Conservation (phyloP, 495 filamentous ascomycete genomes). For the Ascobolus immersus region DNA sequence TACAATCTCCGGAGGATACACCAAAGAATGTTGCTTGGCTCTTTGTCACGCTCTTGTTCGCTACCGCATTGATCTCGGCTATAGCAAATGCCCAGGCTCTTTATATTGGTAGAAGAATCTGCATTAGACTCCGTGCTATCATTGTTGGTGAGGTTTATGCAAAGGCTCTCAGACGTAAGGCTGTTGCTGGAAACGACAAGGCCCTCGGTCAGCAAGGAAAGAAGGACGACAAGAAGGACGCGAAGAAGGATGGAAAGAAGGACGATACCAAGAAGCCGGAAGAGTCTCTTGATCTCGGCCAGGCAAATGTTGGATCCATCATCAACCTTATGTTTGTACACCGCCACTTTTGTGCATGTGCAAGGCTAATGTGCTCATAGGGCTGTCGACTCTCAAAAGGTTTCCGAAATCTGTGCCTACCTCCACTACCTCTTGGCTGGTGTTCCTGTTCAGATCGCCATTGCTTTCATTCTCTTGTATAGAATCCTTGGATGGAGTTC, state of each 20-base stretch:
- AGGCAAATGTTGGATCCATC: slow-evolving; percentile 82
- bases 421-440: slow-evolving; percentile 59
- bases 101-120: slow-evolving; percentile 79
- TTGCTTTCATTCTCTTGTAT: slow-evolving; percentile 57
- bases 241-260: slow-evolving; percentile 19
- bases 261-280: too few species aligned
- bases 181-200: slow-evolving; percentile 46
- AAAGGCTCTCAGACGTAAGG: slow-evolving; percentile 82
- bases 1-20: slow-evolving; percentile 53
- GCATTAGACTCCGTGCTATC: slow-evolving; percentile 74
- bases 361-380: background rate
- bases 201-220: slow-evolving; percentile 31
- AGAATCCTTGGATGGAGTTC: slow-evolving; percentile 75
- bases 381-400: slow-evolving; percentile 95
- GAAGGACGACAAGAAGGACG: slow-evolving; percentile 18
- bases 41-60: slow-evolving; percentile 70
- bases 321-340: slow-evolving; percentile 67
- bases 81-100: slow-evolving; percentile 67
- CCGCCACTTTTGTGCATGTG: background rate
- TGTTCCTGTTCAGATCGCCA: slow-evolving; percentile 56
- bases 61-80: slow-evolving; percentile 51
- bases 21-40: slow-evolving; percentile 87
- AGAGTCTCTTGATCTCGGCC: slow-evolving; percentile 30
- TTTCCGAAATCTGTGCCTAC: slow-evolving; percentile 77
- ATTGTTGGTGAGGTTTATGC: slow-evolving; percentile 96